phyloP scores from a whole-genome alignment of 805 yeast genomes.

The Ogataea haglerorum region DNA sequence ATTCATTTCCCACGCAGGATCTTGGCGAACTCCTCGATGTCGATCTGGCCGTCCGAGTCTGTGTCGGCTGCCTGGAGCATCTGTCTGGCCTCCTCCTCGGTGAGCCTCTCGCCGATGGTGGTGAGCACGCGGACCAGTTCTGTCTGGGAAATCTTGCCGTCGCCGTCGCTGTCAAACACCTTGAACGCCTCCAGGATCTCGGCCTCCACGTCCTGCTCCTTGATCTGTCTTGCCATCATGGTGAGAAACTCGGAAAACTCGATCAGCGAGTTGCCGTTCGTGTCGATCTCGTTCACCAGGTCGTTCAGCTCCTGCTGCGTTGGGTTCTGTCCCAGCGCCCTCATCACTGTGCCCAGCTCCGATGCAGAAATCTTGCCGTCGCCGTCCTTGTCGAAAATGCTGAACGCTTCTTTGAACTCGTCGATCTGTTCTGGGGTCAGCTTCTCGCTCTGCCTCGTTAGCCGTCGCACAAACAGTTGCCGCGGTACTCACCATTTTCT shows the following conservation, averaged over 20 bases:
- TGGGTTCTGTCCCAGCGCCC: slow-evolving; percentile 97
- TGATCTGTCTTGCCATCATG: slow-evolving; percentile 88
- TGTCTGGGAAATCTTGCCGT: slow-evolving; percentile 94
- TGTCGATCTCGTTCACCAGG: slow-evolving; percentile 95
- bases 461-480: neutral
- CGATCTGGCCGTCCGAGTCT: slow-evolving; percentile 95
- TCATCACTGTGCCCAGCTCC: slow-evolving; percentile 97
- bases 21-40: slow-evolving; percentile 94
- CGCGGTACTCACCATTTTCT: slow-evolving; percentile 8
- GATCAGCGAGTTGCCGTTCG: slow-evolving; percentile 87
- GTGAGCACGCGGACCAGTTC: slow-evolving; percentile 96
- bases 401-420: slow-evolving; percentile 96
- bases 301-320: slow-evolving; percentile 94
- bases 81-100: slow-evolving; percentile 96
- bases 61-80: slow-evolving; percentile 96
- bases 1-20: slow-evolving; percentile 69
- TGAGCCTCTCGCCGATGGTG: slow-evolving; percentile 93
- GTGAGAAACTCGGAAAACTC: slow-evolving; percentile 82
- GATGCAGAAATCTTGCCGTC: slow-evolving; percentile 95
- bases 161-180: slow-evolving; percentile 95
- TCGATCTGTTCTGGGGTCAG: slow-evolving; percentile 94
- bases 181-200: slow-evolving; percentile 97
- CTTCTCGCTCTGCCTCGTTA: slow-evolving; percentile 63
- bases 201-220: slow-evolving; percentile 95
- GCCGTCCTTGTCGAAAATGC: slow-evolving; percentile 93